A percentile compares a stretch with the other conserved stretches of the same genome.
These are phyloP conservation scores for Populus hybrid DNA, from an alignment of 441 rosid genomes.

Conservation along the genomic window DNA sequence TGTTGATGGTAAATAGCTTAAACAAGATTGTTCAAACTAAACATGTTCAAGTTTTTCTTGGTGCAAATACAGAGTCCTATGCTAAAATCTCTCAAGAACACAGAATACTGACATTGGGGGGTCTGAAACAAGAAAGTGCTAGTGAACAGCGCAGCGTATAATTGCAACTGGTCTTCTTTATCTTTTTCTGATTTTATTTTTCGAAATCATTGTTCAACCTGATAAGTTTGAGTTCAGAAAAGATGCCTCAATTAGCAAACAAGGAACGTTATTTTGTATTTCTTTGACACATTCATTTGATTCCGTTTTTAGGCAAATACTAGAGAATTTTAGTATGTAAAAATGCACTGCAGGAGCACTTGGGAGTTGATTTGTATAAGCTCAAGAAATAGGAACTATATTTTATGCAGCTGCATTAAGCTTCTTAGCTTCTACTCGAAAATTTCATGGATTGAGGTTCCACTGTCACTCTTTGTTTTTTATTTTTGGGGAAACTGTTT, in stretches of 20 bases:
- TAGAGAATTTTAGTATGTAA: background rate
- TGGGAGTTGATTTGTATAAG: background rate
- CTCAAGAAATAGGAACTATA: background rate
- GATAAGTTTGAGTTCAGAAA: background rate
- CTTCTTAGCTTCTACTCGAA: background rate
- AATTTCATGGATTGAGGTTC: background rate
- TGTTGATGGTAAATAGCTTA: constrained; percentile 38
- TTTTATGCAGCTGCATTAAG: background rate
- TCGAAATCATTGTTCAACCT: background rate
- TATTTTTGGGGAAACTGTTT: too few relatives aligned
- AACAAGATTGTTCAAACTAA: background rate
- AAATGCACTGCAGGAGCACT: background rate
- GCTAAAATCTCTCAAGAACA: background rate
- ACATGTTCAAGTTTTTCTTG: background rate
- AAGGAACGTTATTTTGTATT: background rate
- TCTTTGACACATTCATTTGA: background rate
- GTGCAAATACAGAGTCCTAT: background rate
- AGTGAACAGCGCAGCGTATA: background rate
- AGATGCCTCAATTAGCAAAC: background rate
- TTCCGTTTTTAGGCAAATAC: background rate
- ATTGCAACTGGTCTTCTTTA: background rate
- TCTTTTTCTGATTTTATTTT: too few relatives aligned
- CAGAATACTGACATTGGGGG: background rate
- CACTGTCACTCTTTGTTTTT: background rate
- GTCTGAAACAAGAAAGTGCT: background rate